phyloP scores from a whole-genome alignment of 2,329 filamentous ascomycete genomes.

The Hirsutella thompsonii region DNA sequence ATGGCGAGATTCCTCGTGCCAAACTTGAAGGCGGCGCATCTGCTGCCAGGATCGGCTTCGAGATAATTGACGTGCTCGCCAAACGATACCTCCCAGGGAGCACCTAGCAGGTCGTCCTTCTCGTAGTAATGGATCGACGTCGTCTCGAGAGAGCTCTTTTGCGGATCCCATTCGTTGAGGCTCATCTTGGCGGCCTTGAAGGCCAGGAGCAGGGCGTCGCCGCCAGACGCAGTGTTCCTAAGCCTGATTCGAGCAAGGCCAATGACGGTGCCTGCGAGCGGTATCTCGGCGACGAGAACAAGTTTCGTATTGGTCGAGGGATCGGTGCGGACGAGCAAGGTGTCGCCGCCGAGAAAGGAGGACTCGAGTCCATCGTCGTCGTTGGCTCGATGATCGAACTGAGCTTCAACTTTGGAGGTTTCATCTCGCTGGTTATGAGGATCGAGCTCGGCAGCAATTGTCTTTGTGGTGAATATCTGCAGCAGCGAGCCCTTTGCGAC shows the following conservation, averaged over 20 bases:
- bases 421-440: constrained; percentile 21
- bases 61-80: constrained; percentile 69
- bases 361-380: constrained; percentile 53
- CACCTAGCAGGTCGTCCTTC: constrained; percentile 73
- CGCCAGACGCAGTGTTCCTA: constrained; percentile 60
- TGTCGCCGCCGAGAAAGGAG: constrained; percentile 53
- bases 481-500: constrained; percentile 87
- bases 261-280: constrained; percentile 71
- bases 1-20: constrained; percentile 82
- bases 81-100: constrained; percentile 68
- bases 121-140: constrained; percentile 98
- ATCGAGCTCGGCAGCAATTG: constrained; percentile 51
- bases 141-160: constrained; percentile 66
- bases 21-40: constrained; percentile 92
- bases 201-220: constrained; percentile 71
- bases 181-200: constrained; percentile 88
- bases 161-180: constrained; percentile 85
- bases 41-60: constrained; percentile 77
- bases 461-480: constrained; percentile 73
- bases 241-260: constrained; percentile 69
- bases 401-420: constrained; percentile 27
- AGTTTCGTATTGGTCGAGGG: constrained; percentile 61
- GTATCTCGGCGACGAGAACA: constrained; percentile 72
- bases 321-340: constrained; percentile 47
- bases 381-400: constrained; percentile 39